A percentile compares a stretch with the other conserved stretches of the same genome.
These are phyloP conservation scores for Teratosphaeria gauchensis DNA, from an alignment of 2,329 filamentous ascomycete genomes.

Conservation along the genomic window DNA sequence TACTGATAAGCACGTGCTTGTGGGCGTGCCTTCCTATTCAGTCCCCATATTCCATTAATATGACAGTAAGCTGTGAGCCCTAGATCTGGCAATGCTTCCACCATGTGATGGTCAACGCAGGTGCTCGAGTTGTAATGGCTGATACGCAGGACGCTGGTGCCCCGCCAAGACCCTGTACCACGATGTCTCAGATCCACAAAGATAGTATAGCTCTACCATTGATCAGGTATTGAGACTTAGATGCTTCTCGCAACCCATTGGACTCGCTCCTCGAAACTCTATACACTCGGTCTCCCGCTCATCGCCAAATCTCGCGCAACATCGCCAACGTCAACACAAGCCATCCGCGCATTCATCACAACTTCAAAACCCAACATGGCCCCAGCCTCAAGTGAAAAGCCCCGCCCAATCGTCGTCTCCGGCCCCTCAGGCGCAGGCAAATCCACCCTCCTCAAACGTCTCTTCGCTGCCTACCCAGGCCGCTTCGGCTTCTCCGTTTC, in stretches of 20 bases:
- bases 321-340: background rate
- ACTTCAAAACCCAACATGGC: background rate
- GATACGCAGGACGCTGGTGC: background rate
- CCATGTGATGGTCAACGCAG: too few species aligned
- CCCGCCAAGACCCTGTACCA: background rate
- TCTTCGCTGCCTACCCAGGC: conserved; percentile 57
- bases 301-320: background rate
- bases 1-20: background rate
- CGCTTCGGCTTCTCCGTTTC: conserved; percentile 54
- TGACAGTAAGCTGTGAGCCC: too few species aligned
- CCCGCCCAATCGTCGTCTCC: conserved; percentile 63
- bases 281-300: background rate
- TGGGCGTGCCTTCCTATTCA: background rate
- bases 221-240: background rate
- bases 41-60: background rate
- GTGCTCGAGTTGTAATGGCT: too few species aligned
- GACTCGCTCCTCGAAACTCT: background rate
- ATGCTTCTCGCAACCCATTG: background rate
- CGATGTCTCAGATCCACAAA: background rate
- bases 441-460: conserved; percentile 64
- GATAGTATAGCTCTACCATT: background rate
- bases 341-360: background rate
- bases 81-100: too few species aligned
- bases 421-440: conserved; percentile 75
- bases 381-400: conserved; percentile 4